Evolutionary conservation across 352 stramenopile species (phyloP).

Genomic region (Pythium brachiatum): DNA sequence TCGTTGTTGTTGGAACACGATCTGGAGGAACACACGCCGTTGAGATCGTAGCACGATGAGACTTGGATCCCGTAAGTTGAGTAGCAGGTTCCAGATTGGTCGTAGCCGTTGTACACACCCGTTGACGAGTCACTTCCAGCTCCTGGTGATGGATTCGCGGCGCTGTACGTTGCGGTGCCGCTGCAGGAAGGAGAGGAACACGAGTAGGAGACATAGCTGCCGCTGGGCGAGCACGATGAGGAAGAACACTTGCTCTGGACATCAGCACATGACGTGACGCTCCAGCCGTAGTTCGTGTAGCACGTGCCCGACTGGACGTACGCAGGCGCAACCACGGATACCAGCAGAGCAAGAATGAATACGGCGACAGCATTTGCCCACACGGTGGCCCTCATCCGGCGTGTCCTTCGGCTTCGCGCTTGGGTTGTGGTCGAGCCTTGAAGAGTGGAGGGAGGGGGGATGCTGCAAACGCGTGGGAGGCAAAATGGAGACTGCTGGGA

Average conservation of each 20-base stretch:
- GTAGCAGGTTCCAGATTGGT: neutral
- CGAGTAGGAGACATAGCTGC: neutral
- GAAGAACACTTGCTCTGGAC: neutral
- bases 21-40: neutral
- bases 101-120: neutral
- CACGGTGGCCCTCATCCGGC: neutral
- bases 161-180: neutral
- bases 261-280: neutral
- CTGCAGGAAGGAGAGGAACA: neutral
- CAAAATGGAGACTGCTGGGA: no score
- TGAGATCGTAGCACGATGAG: neutral
- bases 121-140: neutral
- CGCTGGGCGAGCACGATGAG: neutral
- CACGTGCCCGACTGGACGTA: neutral
- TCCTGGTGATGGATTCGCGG: neutral
- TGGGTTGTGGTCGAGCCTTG: neutral
- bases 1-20: neutral
- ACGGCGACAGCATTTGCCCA: no score
- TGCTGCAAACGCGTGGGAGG: no score
- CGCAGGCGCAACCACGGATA: neutral
- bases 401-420: neutral
- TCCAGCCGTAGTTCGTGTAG: neutral
- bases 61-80: neutral
- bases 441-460: no score
- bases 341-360: neutral